Evolutionary conservation across 2,329 filamentous ascomycete species (phyloP).

Genomic region (Curvularia lunata): DNA sequence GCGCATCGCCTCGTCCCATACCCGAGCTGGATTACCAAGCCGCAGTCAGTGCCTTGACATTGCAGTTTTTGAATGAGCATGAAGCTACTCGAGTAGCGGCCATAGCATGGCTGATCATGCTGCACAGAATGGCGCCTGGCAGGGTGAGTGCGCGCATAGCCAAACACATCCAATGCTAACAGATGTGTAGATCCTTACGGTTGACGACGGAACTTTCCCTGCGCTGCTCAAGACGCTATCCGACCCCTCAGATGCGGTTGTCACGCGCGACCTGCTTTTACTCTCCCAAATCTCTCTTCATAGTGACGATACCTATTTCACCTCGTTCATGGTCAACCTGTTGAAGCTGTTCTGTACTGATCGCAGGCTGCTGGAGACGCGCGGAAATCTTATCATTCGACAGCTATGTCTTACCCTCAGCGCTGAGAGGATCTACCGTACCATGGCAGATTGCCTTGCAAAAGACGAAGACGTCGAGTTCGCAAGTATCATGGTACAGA

Average conservation of each 20-base stretch:
- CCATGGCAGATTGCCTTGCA: constrained; percentile 93
- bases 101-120: constrained; percentile 95
- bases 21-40: constrained; percentile 93
- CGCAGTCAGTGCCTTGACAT: constrained; percentile 88
- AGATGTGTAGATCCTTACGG: constrained; percentile 67
- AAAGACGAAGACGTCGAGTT: constrained; percentile 99
- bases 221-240: constrained; percentile 95
- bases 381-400: constrained; percentile 94
- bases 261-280: constrained; percentile 90
- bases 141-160: constrained; percentile 64
- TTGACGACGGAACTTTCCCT: constrained; percentile 96
- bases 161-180: constrained; percentile 8
- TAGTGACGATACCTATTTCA: constrained; percentile 96
- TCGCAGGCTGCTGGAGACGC: constrained; percentile 83
- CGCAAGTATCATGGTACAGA: constrained; percentile 99
- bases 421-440: constrained; percentile 93
- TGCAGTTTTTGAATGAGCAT: constrained; percentile 95
- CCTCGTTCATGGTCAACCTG: constrained; percentile 97
- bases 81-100: constrained; percentile 94
- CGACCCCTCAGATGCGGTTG: constrained; percentile 92
- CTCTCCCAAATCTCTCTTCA: constrained; percentile 96
- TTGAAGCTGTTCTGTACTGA: constrained; percentile 96
- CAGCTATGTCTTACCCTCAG: constrained; percentile 93
- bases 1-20: constrained; percentile 51
- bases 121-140: constrained; percentile 90